These are phyloP conservation scores for Ramaria sp. DNA, from an alignment of 768 basidiomycete genomes.

Conservation along the genomic window DNA sequence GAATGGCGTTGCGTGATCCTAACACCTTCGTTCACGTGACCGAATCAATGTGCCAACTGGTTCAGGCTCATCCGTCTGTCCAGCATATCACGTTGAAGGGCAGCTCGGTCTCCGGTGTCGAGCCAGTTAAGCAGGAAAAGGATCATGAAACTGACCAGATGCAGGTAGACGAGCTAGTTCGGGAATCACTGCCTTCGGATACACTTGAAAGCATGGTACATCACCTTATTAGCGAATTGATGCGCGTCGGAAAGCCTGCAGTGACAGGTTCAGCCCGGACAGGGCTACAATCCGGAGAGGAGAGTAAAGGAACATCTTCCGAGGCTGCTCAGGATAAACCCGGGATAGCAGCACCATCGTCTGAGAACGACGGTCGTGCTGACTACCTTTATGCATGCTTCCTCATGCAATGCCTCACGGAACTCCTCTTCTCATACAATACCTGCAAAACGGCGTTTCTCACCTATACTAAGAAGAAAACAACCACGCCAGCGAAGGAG, in stretches of 20 bases:
- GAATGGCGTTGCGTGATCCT: slow-evolving; percentile 75
- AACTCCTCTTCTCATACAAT: slow-evolving; percentile 89
- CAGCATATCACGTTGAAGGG: slow-evolving; percentile 52
- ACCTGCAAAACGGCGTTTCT: slow-evolving; percentile 83
- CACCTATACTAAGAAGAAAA: slow-evolving; percentile 57
- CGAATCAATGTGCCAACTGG: slow-evolving; percentile 59
- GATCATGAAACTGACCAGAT: slow-evolving; percentile 32
- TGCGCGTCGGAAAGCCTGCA: slow-evolving; percentile 43
- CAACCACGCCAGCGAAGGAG: slow-evolving; percentile 57
- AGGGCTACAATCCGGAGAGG: background rate
- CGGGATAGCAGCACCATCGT: background rate
- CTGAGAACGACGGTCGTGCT: slow-evolving; percentile 14
- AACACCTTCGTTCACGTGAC: slow-evolving; percentile 65
- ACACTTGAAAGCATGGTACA: slow-evolving; percentile 35
- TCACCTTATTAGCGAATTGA: slow-evolving; percentile 63
- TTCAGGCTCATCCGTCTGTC: slow-evolving; percentile 45
- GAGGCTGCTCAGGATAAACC: slow-evolving; percentile 11
- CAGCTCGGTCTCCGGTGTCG: slow-evolving; percentile 16
- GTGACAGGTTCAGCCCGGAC: slow-evolving; percentile 20
- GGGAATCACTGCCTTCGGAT: slow-evolving; percentile 16
- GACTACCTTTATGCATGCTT: slow-evolving; percentile 58
- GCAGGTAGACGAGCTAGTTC: slow-evolving; percentile 39
- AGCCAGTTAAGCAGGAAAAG: slow-evolving; percentile 9
- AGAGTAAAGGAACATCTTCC: slow-evolving; percentile 7
- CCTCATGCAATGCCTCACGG: slow-evolving; percentile 85